A percentile compares a stretch with the other conserved stretches of the same genome.
These are phyloP conservation scores for Ophiobolus disseminans DNA, from an alignment of 2,329 filamentous ascomycete species.

Conservation along the genomic window DNA sequence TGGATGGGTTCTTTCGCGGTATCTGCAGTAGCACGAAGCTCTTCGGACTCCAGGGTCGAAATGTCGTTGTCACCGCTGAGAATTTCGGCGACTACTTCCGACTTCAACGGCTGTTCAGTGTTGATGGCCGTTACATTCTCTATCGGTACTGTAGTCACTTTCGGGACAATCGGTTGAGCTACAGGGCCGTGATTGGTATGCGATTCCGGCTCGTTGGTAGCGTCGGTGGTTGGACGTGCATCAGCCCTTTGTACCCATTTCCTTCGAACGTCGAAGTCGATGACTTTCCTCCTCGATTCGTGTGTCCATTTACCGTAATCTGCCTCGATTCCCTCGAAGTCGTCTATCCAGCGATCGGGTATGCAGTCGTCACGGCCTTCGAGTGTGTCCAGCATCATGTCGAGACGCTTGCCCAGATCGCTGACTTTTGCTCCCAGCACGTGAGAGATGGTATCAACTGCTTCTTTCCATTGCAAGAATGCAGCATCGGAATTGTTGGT, in stretches of 20 bases:
- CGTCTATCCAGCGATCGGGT: conserved; percentile 85
- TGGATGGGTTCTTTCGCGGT: too few species aligned
- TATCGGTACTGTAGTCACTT: too few species aligned
- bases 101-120: too few species aligned
- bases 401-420: conserved; percentile 74
- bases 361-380: conserved; percentile 85
- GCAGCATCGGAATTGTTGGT: conserved; percentile 40
- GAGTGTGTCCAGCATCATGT: conserved; percentile 84
- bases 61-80: too few species aligned
- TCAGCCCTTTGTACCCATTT: conserved; percentile 19
- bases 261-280: conserved; percentile 64
- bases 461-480: conserved; percentile 45
- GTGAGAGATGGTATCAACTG: conserved; percentile 62
- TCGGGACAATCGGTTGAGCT: too few species aligned
- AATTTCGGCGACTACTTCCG: too few species aligned
- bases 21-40: too few species aligned
- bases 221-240: conserved; percentile 2
- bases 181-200: conserved; percentile 4
- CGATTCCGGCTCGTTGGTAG: conserved; percentile 6
- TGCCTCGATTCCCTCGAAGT: conserved; percentile 79
- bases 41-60: too few species aligned
- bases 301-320: conserved; percentile 83
- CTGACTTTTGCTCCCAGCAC: conserved; percentile 74
- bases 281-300: conserved; percentile 75
- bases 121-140: too few species aligned